Percentiles rank a stretch among this genome's conserved stretches.
These are phyloP conservation scores for Sophora flavescens DNA, from an alignment of 306 rosid genomes.

Conservation along the genomic window DNA sequence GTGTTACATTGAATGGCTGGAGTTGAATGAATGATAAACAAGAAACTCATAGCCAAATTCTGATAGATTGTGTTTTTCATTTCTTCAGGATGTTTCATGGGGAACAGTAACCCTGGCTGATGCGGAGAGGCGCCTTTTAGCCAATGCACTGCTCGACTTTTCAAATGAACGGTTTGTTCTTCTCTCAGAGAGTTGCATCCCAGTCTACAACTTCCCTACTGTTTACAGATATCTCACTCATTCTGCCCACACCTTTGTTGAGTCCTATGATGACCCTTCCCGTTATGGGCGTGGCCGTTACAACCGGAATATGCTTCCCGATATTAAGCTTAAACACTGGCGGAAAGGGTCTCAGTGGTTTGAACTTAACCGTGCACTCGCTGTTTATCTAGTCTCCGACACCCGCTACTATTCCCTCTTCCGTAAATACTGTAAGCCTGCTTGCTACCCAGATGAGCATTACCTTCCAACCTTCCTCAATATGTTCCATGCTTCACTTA, in stretches of 20 bases:
- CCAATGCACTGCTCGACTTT: conserved; percentile 84
- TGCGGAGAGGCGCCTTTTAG: conserved; percentile 95
- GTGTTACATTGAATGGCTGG: no score
- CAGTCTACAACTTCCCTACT: conserved; percentile 78
- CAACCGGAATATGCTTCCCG: conserved; percentile 85
- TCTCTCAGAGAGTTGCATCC: conserved; percentile 96
- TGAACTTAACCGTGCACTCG: conserved; percentile 69
- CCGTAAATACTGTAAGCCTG: conserved; percentile 81
- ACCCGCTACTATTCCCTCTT: conserved; percentile 67
- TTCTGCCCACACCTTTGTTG: conserved; percentile 76
- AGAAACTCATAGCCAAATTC: neutral
- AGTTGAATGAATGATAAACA: no score
- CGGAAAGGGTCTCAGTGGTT: conserved; percentile 96
- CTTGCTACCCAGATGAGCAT: conserved; percentile 97
- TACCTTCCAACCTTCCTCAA: conserved; percentile 85
- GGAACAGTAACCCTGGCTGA: conserved; percentile 77
- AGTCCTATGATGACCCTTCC: conserved; percentile 86
- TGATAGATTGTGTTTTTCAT: neutral
- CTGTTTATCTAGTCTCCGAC: conserved; percentile 67
- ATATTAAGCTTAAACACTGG: conserved; percentile 81
- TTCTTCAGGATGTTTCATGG: conserved; percentile 78
- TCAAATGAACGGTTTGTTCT: conserved; percentile 93
- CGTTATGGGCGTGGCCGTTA: conserved; percentile 93
- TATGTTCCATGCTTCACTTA: conserved; percentile 75
- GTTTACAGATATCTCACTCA: conserved; percentile 76